phyloP scores from a whole-genome alignment of 441 rosid species.

The Croton setiger region DNA sequence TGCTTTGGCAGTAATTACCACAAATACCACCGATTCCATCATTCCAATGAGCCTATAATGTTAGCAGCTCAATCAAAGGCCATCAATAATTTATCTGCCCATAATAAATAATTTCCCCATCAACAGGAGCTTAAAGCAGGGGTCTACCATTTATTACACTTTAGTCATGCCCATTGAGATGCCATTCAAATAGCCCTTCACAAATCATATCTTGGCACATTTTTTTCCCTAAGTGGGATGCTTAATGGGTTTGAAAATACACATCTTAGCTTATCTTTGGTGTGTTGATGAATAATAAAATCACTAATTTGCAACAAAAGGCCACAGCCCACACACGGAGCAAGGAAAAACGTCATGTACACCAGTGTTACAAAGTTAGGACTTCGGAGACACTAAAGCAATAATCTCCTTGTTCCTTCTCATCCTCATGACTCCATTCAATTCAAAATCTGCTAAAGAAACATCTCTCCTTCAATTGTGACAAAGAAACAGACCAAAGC shows the following conservation, averaged over 20 bases:
- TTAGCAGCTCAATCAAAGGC: background rate
- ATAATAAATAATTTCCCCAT: background rate
- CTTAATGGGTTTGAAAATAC: background rate
- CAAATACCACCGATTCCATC: background rate
- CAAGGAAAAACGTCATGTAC: background rate
- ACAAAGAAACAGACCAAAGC: background rate
- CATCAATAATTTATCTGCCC: background rate
- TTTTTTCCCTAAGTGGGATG: background rate
- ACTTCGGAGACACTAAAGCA: background rate
- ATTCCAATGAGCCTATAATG: background rate
- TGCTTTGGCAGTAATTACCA: background rate
- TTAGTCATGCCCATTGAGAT: background rate
- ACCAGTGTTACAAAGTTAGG: background rate
- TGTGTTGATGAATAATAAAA: background rate
- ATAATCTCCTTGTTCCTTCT: background rate
- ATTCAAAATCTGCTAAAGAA: background rate
- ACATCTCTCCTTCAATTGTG: background rate
- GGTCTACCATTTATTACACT: background rate
- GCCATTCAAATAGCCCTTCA: background rate
- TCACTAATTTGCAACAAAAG: background rate
- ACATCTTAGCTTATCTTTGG: too few species aligned
- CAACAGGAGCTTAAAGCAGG: background rate
- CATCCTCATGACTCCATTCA: background rate
- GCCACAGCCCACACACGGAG: background rate
- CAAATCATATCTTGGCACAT: background rate